Percentiles rank a stretch among this genome's conserved stretches.
Evolutionary conservation across 192 early-diverging fungal genomes (phyloP).

Genomic region (Powellomyces hirtus): DNA sequence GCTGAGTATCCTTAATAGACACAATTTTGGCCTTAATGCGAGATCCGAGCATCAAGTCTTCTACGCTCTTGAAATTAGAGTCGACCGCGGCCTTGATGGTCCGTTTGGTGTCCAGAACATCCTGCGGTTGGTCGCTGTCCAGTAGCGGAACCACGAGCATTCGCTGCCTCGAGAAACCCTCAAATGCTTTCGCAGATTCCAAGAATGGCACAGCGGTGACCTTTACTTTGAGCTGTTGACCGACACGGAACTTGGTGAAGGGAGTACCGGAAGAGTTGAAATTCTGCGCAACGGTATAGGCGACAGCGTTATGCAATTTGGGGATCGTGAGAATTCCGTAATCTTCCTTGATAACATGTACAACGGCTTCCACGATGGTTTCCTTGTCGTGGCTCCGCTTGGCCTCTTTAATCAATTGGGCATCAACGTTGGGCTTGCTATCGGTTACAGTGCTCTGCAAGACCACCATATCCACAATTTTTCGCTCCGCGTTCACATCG

Average conservation of each 20-base stretch:
- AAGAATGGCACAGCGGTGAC: constrained; percentile 1
- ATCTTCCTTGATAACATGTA: constrained; percentile 78
- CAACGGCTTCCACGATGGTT: constrained; percentile 49
- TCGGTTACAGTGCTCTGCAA: constrained; percentile 27
- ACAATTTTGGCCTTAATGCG: constrained; percentile 32
- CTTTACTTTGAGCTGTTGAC: constrained; percentile 31
- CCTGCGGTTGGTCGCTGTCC: neutral
- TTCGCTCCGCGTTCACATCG: constrained; percentile 67
- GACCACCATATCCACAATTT: constrained; percentile 57
- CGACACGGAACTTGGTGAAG: constrained; percentile 20
- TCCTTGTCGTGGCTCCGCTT: constrained; percentile 16
- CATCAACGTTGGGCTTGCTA: constrained; percentile 7
- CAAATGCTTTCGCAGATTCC: constrained; percentile 1
- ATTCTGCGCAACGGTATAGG: constrained; percentile 21
- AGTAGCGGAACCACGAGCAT: constrained; percentile 12
- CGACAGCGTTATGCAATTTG: constrained; percentile 23
- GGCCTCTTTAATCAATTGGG: neutral
- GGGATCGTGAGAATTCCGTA: constrained; percentile 73
- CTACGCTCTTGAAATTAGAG: constrained; percentile 16
- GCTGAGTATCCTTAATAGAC: constrained; percentile 34
- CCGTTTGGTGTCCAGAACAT: constrained; percentile 1
- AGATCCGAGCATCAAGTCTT: constrained; percentile 31
- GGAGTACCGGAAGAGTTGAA: constrained; percentile 18
- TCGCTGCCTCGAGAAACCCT: constrained; percentile 13
- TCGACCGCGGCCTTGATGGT: constrained; percentile 29